Evolutionary conservation across 2,329 filamentous ascomycete genomes (phyloP).

Genomic region (Pseudogymnoascus sp.): DNA sequence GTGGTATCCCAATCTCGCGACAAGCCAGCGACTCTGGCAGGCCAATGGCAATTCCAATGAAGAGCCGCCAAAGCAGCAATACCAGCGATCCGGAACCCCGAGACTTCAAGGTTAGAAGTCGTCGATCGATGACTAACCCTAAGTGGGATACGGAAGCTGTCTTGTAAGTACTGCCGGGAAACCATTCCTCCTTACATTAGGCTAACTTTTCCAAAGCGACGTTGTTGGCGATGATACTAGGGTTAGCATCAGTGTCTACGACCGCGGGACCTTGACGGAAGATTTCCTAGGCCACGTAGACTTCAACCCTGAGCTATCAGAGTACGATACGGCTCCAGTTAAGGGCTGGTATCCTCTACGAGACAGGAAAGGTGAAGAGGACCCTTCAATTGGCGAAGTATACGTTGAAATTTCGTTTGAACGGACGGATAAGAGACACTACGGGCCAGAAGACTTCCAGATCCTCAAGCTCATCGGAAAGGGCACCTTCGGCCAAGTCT

Average conservation of each 20-base stretch:
- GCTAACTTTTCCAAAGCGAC: constrained; percentile 51
- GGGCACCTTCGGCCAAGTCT: constrained; percentile 96
- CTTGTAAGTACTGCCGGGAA: constrained; percentile 59
- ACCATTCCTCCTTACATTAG: constrained; percentile 8
- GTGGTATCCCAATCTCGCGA: constrained; percentile 54
- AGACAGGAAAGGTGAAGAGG: constrained; percentile 68
- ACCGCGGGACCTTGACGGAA: constrained; percentile 69
- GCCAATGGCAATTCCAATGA: constrained; percentile 89
- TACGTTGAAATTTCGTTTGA: constrained; percentile 82
- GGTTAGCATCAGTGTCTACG: constrained; percentile 90
- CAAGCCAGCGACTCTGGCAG: constrained; percentile 74
- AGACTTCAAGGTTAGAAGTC: constrained; percentile 48
- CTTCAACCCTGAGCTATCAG: constrained; percentile 58
- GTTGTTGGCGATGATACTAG: constrained; percentile 86
- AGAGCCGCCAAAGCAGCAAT: constrained; percentile 91
- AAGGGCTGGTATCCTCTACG: constrained; percentile 80
- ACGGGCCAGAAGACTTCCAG: constrained; percentile 90
- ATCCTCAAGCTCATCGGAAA: constrained; percentile 96
- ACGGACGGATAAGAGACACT: constrained; percentile 78
- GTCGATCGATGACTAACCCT: constrained; percentile 64
- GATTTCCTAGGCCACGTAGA: constrained; percentile 88
- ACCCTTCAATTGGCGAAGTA: constrained; percentile 76
- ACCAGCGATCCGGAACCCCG: constrained; percentile 67
- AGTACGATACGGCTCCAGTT: constrained; percentile 61
- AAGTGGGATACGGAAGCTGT: constrained; percentile 93